Conservation (phyloP, 2,329 filamentous ascomycete species). For the Leptodontidium sp. region DNA sequence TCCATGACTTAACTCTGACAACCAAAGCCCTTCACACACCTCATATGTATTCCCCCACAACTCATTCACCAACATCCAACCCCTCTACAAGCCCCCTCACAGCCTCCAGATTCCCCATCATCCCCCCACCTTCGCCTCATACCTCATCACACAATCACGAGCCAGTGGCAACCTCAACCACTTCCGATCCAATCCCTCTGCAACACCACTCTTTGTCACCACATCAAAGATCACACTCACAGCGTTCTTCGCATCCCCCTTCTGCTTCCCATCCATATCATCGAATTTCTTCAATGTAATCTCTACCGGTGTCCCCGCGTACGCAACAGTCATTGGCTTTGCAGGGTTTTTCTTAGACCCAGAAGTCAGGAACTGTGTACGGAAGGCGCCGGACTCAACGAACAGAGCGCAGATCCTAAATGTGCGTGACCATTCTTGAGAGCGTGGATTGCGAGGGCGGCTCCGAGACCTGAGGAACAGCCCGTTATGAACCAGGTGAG, state of each 20-base stretch:
- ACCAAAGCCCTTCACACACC: too few species aligned
- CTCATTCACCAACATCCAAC: conserved; percentile 15
- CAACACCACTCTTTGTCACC: conserved; percentile 29
- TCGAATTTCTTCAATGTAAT: background rate
- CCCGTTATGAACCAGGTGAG: conserved; percentile 22
- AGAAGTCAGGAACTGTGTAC: background rate
- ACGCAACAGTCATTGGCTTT: background rate
- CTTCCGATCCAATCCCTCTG: conserved; percentile 18
- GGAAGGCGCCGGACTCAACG: background rate
- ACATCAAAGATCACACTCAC: conserved; percentile 18
- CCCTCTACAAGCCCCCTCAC: conserved; percentile 12
- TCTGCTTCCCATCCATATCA: conserved; percentile 11
- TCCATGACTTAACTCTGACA: too few species aligned
- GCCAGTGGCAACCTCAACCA: conserved; percentile 20
- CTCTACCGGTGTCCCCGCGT: background rate
- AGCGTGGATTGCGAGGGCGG: background rate
- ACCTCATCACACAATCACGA: conserved; percentile 24
- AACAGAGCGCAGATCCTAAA: background rate
- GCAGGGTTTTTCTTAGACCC: background rate
- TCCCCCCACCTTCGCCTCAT: conserved; percentile 20
- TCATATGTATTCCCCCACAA: too few species aligned
- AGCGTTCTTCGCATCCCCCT: conserved; percentile 16
- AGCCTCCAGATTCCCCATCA: conserved; percentile 21
- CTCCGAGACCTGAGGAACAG: conserved; percentile 10
- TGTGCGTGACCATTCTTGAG: background rate